These are phyloP conservation scores for Pascua guehoae DNA, from an alignment of 1,284 basidiomycete species.

Conservation along the genomic window DNA sequence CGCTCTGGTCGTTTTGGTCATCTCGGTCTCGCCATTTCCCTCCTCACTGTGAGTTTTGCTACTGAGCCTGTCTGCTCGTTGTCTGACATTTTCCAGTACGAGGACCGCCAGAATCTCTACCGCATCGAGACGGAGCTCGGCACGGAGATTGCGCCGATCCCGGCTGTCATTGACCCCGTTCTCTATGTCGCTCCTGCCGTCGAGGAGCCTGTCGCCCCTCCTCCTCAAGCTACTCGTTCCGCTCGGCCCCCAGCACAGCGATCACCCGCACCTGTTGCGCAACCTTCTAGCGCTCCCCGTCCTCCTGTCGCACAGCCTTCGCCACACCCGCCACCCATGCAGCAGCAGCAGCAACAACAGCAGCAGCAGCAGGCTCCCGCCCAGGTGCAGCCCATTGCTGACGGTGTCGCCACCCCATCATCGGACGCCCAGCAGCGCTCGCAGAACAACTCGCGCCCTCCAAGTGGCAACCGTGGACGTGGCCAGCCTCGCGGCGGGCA, in stretches of 20 bases:
- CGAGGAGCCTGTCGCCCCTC: conserved; percentile 23
- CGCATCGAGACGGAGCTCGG: conserved; percentile 97
- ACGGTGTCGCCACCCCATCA: too few species aligned
- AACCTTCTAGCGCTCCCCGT: conserved; percentile 2
- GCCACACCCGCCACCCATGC: conserved; percentile 8
- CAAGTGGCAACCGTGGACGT: conserved; percentile 14
- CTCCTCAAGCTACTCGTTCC: conserved; percentile 9
- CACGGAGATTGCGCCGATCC: conserved; percentile 96
- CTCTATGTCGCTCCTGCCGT: conserved; percentile 70
- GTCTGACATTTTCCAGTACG: conserved; percentile 57
- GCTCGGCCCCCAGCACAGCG: conserved; percentile 14
- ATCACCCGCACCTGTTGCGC: neutral
- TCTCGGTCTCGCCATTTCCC: conserved; percentile 92
- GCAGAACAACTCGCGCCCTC: conserved; percentile 11
- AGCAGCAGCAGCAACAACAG: neutral
- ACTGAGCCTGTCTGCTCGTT: neutral
- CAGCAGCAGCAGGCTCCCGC: conserved; percentile 4
- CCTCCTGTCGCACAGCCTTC: conserved; percentile 10
- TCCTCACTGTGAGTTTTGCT: conserved; percentile 60
- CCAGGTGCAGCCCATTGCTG: neutral
- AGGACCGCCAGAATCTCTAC: conserved; percentile 96
- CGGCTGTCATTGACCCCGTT: conserved; percentile 84
- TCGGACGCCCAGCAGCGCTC: neutral
- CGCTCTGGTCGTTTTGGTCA: conserved; percentile 97
- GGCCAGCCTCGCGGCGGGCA: conserved; percentile 2